These are phyloP conservation scores for Pythium myriotylum DNA, from an alignment of 352 stramenopile genomes.

Conservation along the genomic window DNA sequence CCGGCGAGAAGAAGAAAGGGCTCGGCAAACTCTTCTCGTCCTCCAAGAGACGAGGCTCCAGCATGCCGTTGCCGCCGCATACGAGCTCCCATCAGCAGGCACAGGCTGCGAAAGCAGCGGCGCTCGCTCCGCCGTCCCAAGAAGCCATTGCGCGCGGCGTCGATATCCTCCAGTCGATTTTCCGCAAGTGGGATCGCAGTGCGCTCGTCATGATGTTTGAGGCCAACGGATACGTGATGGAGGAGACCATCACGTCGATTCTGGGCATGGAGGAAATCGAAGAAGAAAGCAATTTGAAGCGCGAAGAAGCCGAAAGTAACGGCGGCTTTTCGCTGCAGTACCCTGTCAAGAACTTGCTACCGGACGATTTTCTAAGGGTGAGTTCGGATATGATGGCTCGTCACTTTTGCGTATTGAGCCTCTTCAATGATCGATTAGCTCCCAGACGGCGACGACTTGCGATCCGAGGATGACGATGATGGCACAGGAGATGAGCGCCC, in stretches of 20 bases:
- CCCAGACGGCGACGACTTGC: constrained; percentile 43
- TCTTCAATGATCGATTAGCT: constrained; percentile 31
- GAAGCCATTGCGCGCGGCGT: constrained; percentile 60
- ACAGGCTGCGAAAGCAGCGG: constrained; percentile 7
- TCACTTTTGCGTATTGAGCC: neutral
- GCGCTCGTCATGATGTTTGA: constrained; percentile 76
- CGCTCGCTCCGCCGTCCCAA: constrained; percentile 34
- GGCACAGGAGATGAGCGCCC: constrained; percentile 44
- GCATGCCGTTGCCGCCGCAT: constrained; percentile 11
- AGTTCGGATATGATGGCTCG: constrained; percentile 5
- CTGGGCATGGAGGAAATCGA: constrained; percentile 77
- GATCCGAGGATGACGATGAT: constrained; percentile 28
- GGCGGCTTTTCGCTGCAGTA: constrained; percentile 23
- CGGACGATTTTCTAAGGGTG: constrained; percentile 80
- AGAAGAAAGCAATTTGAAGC: constrained; percentile 29
- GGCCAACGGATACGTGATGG: constrained; percentile 76
- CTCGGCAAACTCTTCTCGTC: constrained; percentile 57
- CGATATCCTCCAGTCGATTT: constrained; percentile 80
- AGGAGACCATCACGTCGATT: constrained; percentile 79
- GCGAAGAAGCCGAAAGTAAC: constrained; percentile 6
- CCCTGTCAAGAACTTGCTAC: constrained; percentile 72
- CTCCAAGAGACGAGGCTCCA: constrained; percentile 43
- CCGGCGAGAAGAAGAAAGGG: constrained; percentile 34
- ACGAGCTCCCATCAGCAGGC: constrained; percentile 3
- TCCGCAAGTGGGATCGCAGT: constrained; percentile 75